Conservation (phyloP, 2,329 filamentous ascomycete species). For the Teratosphaeria epicoccoides region DNA sequence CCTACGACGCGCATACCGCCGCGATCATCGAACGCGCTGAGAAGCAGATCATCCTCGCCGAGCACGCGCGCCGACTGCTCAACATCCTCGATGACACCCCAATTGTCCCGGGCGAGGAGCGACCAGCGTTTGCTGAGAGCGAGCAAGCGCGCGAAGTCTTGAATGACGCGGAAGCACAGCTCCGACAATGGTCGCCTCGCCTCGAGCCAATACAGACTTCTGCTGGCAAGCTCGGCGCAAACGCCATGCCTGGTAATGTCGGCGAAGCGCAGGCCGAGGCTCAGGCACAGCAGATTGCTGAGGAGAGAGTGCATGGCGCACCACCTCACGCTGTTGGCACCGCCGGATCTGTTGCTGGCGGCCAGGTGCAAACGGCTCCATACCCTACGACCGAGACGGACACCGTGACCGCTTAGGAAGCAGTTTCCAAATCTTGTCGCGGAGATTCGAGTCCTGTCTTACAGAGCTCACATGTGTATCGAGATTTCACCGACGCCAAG, state of each 20-base stretch:
- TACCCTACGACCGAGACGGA: constrained; percentile 1
- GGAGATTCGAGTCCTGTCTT: neutral
- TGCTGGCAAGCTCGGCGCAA: constrained; percentile 39
- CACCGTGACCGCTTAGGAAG: neutral
- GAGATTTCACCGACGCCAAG: no score
- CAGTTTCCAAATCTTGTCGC: neutral
- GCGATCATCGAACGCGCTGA: constrained; percentile 92
- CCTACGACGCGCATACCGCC: constrained; percentile 77
- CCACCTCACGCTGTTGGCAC: neutral
- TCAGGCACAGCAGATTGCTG: constrained; percentile 1
- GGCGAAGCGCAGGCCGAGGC: constrained; percentile 1
- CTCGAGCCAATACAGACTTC: constrained; percentile 44
- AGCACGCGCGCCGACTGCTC: constrained; percentile 76
- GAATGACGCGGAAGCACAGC: constrained; percentile 83
- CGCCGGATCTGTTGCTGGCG: neutral
- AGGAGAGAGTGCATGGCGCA: constrained; percentile 1
- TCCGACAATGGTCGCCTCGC: constrained; percentile 59
- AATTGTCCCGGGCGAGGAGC: constrained; percentile 72
- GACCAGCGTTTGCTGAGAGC: constrained; percentile 55
- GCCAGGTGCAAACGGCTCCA: constrained; percentile 1
- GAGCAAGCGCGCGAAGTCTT: constrained; percentile 71
- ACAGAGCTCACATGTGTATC: no score
- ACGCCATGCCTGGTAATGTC: constrained; percentile 28
- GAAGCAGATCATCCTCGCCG: constrained; percentile 90
- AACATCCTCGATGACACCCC: constrained; percentile 82